Evolutionary conservation across 352 stramenopile species (phyloP), one percentile per base, ranked within the genome.

Genomic region (Plasmopara viticola): DNA sequence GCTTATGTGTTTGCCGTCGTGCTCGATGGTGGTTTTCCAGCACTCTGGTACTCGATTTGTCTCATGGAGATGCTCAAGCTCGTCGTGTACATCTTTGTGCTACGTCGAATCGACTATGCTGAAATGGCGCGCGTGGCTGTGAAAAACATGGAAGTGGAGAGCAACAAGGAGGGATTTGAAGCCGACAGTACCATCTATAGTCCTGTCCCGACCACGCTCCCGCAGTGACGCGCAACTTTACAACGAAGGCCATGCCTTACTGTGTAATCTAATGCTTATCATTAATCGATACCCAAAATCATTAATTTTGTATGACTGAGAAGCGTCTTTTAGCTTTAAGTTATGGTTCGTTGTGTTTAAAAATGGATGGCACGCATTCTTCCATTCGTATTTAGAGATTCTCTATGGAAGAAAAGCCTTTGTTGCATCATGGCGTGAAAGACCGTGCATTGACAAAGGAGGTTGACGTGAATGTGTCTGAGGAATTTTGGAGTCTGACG

Each of bases 401-500:
- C 20, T 49, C 29, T 8, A 69, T 66, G 61, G 20, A 13, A 9
- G 61, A 69, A 40, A 44, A 37, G 17, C 53, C 61, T 20, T 52
- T 57, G 9, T 45, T 69, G 18, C 50, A 64, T 10, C 20, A 35
- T 28, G 29, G 31, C 14, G 41, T 37, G 8, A 53, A 53, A 20
- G 9, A 25, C 12, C 31, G 15, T 10, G 14, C 29, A 12, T 40
- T 50, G 37, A 42, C 33, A 18, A 45, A 56, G n/a, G 75, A 89
- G 53, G 49, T 62, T 4, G 60, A 64, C 0, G 73, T 91, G 20
- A 64, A 91, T 53, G 64, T 79, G 29, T 52, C 56, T 13, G 55
- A 58, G 42, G 81, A 92, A 61, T 81, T 92, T 53, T 63, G 68
- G 56, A 60, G 70, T 45, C 71, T 92, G 44, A 66, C 71, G 49